Evolutionary conservation across 1,284 basidiomycete genomes (phyloP), one percentile per base, ranked within the genome.

Genomic region (Puccinia triticina): DNA sequence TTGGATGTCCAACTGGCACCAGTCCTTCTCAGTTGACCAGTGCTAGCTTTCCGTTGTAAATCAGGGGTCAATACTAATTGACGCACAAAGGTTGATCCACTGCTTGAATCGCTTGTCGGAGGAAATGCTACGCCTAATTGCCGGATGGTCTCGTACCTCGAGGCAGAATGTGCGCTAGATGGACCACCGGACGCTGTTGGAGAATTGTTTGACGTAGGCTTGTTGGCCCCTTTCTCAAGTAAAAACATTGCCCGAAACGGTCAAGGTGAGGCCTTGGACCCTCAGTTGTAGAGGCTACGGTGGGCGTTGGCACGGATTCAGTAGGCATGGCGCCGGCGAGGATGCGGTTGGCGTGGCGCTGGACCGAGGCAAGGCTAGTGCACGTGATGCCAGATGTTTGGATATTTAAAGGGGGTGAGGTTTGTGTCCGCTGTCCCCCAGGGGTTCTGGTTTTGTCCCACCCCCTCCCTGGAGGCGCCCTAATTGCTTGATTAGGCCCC

Each of bases 1-100:
- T 84, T 16, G 85, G 87, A 53, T 59, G 48, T 46, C 61, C 83
- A 61, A 82, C 76, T 61, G 50, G 40, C 43, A 50, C 80, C 12
- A 85, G 86, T 48, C 86, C 83, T 14, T 83, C 83, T 8, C 85
- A 86, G 12, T 85, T 83, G 66, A 86, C 84, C 48, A 85, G 86
- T 0, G 84, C 53, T 32, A 84, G 83, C 66, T 84, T 85, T 48
- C 86, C 86, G 48, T 83, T 85, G 66, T 86, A 87, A 21, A 83
- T 83, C 37, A 86, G 81, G 76, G 34, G 43, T 80, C 5, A 82
- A 79, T 55, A 82, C 74, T 37, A 79, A 78, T 43, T 64, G 59
- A 64, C 80, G 73, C 23, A 82, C 80, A 40, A 55, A 53, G 14
- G 72, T 64, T 32, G 43, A 53, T 23, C 40, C 66, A 26, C 16